Base-by-base conservation (phyloP, 768 basidiomycete species). In the Auricularia sp. region DNA sequence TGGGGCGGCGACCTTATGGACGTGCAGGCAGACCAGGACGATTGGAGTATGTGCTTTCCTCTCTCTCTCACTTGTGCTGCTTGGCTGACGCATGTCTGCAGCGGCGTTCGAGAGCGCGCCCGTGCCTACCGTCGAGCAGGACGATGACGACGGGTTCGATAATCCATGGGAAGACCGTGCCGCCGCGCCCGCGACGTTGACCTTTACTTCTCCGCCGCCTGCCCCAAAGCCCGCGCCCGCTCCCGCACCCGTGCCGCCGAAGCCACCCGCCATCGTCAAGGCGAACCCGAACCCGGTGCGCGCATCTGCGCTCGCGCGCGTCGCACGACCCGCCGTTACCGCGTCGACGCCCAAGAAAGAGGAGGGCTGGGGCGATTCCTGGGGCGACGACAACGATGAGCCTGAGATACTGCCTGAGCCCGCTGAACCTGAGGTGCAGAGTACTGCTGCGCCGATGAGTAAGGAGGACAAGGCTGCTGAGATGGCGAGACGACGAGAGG, bases 381-480 rank as follows among this genome's bases (percentile, higher is more conserved):
- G 47, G 47, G 47, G 44, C 63, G 63, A 51, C 51, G 37, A 35
- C 47, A 37, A 45, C 1, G 29, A 59, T 1, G 42, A 51, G 6
- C 39, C 33, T 7, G 42, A 29, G 33, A 42, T 61, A 21, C 51
- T 59, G 11, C 39, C 64, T 7, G 39, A 44, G 7, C 56, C 64
- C 16, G 59, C 13, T 3, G 36, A 21, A 4, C n/a, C 37, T 8
- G 37, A 29, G 29, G 37, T 54, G 21, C 24, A 8, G 47, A 51
- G 16, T 10, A 21, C 44, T 45, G 62, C 29, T 34, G 70, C 66
- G 62, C 65, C 73, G 0, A 79, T 93, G 81, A 82, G 84, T 34
- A 97, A 94, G 74, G 96, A 97, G 74, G 94, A 95, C 69, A 96
- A 90, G 74, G 91, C 91, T 1, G 86, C 85, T n/a, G 93, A 97